Conservation (phyloP, 495 filamentous ascomycete species). For the Bacidia rubella region DNA sequence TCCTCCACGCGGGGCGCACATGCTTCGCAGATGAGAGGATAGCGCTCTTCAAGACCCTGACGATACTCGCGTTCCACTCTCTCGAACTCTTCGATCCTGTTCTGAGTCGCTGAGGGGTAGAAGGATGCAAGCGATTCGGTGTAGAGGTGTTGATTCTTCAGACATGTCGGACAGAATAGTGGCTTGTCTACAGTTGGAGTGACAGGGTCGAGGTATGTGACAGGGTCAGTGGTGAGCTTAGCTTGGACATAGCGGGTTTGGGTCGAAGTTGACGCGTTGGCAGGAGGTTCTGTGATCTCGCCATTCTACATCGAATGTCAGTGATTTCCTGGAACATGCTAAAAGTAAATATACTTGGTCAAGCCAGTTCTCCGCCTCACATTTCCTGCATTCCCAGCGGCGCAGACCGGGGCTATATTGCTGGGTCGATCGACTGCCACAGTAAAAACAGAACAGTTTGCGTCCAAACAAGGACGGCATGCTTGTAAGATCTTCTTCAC, state of each 20-base stretch:
- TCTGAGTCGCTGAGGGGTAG: conserved; percentile 38
- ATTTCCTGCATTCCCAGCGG: conserved; percentile 56
- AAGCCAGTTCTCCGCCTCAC: conserved; percentile 71
- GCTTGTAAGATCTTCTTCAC: too few relatives aligned
- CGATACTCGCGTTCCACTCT: conserved; percentile 46
- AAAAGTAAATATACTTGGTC: conserved; percentile 39
- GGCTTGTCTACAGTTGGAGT: conserved; percentile 26
- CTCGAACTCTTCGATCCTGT: conserved; percentile 41
- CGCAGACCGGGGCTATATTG: conserved; percentile 36
- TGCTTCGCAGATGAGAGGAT: conserved; percentile 69
- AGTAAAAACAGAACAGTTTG: conserved; percentile 64
- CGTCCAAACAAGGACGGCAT: conserved; percentile 22
- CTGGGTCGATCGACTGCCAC: conserved; percentile 46
- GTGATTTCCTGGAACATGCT: background rate
- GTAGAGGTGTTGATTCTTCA: conserved; percentile 71
- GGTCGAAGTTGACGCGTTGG: conserved; percentile 30
- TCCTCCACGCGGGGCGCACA: conserved; percentile 55
- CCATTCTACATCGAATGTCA: conserved; percentile 42
- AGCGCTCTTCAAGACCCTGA: conserved; percentile 53
- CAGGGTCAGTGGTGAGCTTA: conserved; percentile 20
- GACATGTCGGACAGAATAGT: conserved; percentile 66
- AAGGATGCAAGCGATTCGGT: conserved; percentile 54
- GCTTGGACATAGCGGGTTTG: conserved; percentile 14
- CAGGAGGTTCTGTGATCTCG: conserved; percentile 77
- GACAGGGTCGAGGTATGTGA: conserved; percentile 21